phyloP scores from a whole-genome alignment of 257 asterid species.

The Primulina huaijiensis region DNA sequence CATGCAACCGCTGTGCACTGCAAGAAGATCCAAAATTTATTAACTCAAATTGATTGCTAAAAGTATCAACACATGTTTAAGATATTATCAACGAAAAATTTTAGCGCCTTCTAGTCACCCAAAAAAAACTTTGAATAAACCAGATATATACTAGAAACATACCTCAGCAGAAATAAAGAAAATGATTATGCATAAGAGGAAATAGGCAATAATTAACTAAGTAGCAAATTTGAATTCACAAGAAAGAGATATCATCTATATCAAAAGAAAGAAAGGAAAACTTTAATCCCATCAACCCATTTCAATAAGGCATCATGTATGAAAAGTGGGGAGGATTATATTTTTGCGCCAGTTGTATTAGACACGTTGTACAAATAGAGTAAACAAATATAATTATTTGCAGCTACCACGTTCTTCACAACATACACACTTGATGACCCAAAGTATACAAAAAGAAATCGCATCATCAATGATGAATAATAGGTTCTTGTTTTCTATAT shows the following conservation, averaged over 20 bases:
- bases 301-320: neutral
- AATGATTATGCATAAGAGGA: neutral
- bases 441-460: neutral
- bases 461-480: neutral
- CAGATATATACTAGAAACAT: neutral
- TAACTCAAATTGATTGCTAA: conserved; percentile 15
- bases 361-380: too few relatives aligned
- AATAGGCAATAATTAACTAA: neutral
- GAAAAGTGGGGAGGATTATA: neutral
- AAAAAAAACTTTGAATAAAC: neutral
- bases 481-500: too few relatives aligned
- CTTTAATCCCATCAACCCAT: neutral
- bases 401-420: neutral
- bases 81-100: conserved; percentile 12
- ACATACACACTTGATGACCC: neutral
- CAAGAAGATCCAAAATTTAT: conserved; percentile 25
- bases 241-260: neutral
- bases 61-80: conserved; percentile 19
- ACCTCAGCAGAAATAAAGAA: neutral
- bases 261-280: neutral
- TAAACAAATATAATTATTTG: neutral
- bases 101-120: conserved; percentile 1
- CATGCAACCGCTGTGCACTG: conserved; percentile 81
- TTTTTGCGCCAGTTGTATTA: too few relatives aligned
- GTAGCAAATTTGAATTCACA: conserved; percentile 3